Percentiles rank a stretch among this genome's conserved stretches.
These are phyloP conservation scores for Zoysia pacifica DNA, from an alignment of 176 grass and related monocot species.

Conservation along the genomic window DNA sequence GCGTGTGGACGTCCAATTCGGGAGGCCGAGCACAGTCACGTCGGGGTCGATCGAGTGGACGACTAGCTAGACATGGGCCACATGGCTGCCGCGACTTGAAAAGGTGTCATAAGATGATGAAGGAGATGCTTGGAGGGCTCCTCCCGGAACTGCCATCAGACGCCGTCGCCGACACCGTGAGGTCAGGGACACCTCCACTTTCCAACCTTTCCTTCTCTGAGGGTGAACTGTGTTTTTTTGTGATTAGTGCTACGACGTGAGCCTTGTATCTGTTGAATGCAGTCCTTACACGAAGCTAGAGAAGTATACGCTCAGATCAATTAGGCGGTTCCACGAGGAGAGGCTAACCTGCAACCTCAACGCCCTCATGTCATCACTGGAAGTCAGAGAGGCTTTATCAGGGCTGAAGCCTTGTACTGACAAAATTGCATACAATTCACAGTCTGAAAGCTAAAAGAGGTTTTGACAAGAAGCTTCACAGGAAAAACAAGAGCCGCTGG, in stretches of 20 bases:
- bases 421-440: not conserved
- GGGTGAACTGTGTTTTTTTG: not conserved
- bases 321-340: conserved; percentile 1
- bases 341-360: conserved; percentile 14
- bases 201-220: not conserved
- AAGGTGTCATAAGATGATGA: not conserved
- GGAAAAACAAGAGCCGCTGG: not conserved
- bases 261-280: not conserved
- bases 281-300: not conserved
- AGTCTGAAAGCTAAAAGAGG: not conserved
- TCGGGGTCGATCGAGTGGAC: not conserved
- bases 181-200: not conserved
- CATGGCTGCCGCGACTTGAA: not conserved
- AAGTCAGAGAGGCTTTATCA: not conserved
- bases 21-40: not conserved
- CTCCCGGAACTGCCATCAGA: not conserved
- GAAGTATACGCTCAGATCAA: too few species aligned
- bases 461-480: not conserved
- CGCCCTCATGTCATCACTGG: not conserved
- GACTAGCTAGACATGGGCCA: too few species aligned
- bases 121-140: not conserved
- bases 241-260: not conserved
- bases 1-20: conserved; percentile 8
- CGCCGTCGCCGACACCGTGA: not conserved
- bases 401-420: not conserved